These are phyloP conservation scores for Ophiorrhiza pumila DNA, from an alignment of 257 asterid genomes.

Conservation along the genomic window DNA sequence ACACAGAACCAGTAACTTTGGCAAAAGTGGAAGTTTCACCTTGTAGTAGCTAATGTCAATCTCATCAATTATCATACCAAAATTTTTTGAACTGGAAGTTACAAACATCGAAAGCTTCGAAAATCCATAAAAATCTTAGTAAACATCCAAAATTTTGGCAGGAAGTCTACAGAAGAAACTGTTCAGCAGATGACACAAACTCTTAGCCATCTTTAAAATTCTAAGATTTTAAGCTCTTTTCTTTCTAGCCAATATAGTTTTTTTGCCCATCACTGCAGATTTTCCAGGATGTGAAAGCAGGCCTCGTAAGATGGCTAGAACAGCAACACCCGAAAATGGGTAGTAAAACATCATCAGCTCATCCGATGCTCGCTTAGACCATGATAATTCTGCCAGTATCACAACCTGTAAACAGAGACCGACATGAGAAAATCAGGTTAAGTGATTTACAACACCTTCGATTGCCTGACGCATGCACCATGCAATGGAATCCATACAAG, in stretches of 20 bases:
- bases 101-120: neutral
- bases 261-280: slow-evolving; percentile 37
- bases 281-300: slow-evolving; percentile 45
- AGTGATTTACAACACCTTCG: too few species aligned
- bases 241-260: slow-evolving; percentile 40
- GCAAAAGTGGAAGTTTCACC: neutral
- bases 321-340: slow-evolving; percentile 63
- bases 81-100: neutral
- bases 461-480: neutral
- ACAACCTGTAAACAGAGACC: slow-evolving; percentile 50
- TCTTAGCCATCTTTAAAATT: neutral
- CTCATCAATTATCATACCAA: neutral
- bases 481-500: neutral
- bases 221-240: slow-evolving; percentile 54
- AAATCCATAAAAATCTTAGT: neutral
- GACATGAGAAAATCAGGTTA: slow-evolving; percentile 16
- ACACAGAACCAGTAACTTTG: too few species aligned
- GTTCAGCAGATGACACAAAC: neutral
- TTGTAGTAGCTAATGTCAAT: neutral
- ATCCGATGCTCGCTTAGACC: slow-evolving; percentile 61
- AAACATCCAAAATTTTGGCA: neutral
- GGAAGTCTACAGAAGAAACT: neutral
- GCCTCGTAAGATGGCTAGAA: slow-evolving; percentile 70
- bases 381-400: slow-evolving; percentile 51
- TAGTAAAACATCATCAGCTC: slow-evolving; percentile 50